Conservation (phyloP, 768 basidiomycete species). For the Cantharellus anzutake region DNA sequence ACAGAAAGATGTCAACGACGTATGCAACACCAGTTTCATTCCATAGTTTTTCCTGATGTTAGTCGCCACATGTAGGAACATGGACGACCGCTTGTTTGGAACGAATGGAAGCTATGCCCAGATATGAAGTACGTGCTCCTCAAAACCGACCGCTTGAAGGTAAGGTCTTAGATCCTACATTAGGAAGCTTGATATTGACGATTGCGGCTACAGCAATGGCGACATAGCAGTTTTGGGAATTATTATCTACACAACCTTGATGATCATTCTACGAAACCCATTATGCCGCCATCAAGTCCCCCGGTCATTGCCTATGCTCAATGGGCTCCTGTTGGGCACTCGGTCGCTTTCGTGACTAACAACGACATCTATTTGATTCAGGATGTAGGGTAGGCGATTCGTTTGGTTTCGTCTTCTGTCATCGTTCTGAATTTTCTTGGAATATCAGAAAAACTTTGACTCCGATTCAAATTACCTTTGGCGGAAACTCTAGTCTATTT, state of each 20-base stretch:
- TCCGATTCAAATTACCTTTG: constrained; percentile 58
- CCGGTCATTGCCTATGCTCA: constrained; percentile 60
- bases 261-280: constrained; percentile 45
- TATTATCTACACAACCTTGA: constrained; percentile 80
- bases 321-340: constrained; percentile 70
- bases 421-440: not conserved
- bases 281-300: constrained; percentile 48
- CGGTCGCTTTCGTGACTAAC: constrained; percentile 66
- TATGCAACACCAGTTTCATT: constrained; percentile 16
- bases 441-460: constrained; percentile 15
- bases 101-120: constrained; percentile 65
- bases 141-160: constrained; percentile 57
- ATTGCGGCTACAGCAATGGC: constrained; percentile 56
- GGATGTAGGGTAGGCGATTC: constrained; percentile 32
- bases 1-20: constrained; percentile 41
- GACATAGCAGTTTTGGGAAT: constrained; percentile 75
- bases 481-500: constrained; percentile 71
- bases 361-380: constrained; percentile 84
- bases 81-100: constrained; percentile 31
- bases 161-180: constrained; percentile 13
- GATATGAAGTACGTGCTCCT: constrained; percentile 84
- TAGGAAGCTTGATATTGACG: constrained; percentile 1
- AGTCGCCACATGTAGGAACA: constrained; percentile 25
- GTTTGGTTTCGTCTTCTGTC: not conserved
- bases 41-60: not conserved